Evolutionary conservation across 495 filamentous ascomycete species (phyloP), one percentile per base, ranked within the genome.

Genomic region (Parachaetomium inaequale): DNA sequence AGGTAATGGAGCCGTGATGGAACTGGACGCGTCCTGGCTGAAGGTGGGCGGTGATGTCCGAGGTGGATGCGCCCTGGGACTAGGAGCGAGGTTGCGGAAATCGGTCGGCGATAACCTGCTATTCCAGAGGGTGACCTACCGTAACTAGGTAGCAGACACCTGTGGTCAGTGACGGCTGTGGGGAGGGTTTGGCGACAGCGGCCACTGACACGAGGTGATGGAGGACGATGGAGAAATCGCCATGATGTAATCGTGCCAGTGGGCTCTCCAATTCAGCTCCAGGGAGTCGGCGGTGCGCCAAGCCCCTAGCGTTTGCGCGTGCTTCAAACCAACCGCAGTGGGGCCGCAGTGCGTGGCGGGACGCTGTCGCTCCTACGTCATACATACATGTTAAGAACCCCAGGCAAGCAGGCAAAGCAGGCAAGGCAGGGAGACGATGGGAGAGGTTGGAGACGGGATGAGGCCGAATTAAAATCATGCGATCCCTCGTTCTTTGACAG

Each of bases 211-310:
- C 12, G 29, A 52, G 49, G 28, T 19, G 2, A 23, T n/a, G 43
- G n/a, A 23, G 2, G 46, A 11, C 23, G 23, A 49, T 26, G 2
- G 46, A 25, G 23, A 26, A 2, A 5, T 28, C 52, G 6, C 12
- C 54, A 56, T 56, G 54, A 56, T 56, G 54, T 56, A 56, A 56
- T 56, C 25, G 21, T 29, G 34, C n/a, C n/a, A n/a, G n/a, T n/a
- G 36, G 12, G 7, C 15, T 14, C 17, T 40, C 6, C 36, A 40
- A 40, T 40, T 38, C 52, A 56, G 38, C 36, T 17, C 10, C 36
- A 40, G 36, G 11, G 23, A 32, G 28, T 23, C 10, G 50, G 14
- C n/a, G 17, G 15, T 23, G 38, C 36, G 54, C 54, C 54, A 56
- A 56, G 54, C 54, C 54, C 17, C 51, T 25, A 40, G 32, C 32